Percentiles rank a stretch among this genome's conserved stretches.
Conservation (phyloP, 176 grass and related monocot species). For the Neostapfia colusana region DNA sequence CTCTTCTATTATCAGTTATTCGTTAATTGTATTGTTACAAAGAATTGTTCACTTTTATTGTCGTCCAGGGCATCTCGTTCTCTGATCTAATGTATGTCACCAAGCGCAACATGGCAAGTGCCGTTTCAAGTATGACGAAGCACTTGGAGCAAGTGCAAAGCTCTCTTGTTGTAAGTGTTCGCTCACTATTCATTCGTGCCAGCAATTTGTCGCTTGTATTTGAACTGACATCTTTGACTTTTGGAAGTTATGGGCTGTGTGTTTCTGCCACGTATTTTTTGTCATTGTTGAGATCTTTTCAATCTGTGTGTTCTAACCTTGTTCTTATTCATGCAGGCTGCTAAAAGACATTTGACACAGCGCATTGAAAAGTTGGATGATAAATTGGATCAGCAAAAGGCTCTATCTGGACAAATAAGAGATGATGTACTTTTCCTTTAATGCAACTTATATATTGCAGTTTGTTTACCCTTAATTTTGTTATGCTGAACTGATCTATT, state of each 20-base stretch:
- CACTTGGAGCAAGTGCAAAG: constrained; percentile 83
- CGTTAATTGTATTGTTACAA: background rate
- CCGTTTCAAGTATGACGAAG: constrained; percentile 90
- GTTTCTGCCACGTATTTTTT: background rate
- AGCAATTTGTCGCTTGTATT: background rate
- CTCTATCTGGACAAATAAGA: constrained; percentile 82
- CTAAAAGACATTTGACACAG: constrained; percentile 94
- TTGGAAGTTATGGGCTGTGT: too few relatives aligned
- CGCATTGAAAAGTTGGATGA: constrained; percentile 93
- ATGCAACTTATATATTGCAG: background rate
- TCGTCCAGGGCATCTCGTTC: constrained; percentile 74
- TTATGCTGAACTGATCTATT: constrained; percentile 8
- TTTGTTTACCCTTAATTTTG: background rate
- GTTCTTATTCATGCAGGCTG: constrained; percentile 58
- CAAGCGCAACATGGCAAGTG: constrained; percentile 84
- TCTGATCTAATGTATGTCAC: constrained; percentile 96
- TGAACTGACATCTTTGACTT: background rate
- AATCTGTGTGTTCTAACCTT: constrained; percentile 20
- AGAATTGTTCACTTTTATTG: constrained; percentile 23
- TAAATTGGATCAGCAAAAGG: constrained; percentile 98
- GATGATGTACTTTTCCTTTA: constrained; percentile 60
- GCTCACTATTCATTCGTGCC: background rate
- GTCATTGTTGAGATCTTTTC: background rate
- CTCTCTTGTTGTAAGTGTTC: constrained; percentile 79
- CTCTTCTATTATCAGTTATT: background rate